phyloP scores from a whole-genome alignment of 2,329 filamentous ascomycete species.

The Cladosporium sp. region DNA sequence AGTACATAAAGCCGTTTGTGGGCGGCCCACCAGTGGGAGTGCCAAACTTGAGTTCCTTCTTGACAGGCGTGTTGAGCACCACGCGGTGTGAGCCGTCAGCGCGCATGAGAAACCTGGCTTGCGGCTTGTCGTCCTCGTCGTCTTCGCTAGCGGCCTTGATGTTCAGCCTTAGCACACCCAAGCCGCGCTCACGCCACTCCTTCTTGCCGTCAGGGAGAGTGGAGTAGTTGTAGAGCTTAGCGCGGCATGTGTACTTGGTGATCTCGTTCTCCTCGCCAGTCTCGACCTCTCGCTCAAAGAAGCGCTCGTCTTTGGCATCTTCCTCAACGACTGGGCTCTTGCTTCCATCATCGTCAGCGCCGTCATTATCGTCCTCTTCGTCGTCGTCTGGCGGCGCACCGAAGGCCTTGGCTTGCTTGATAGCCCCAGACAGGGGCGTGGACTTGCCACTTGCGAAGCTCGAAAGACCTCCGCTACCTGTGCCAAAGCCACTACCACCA shows the following conservation, averaged over 20 bases:
- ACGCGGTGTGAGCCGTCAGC: conserved; percentile 86
- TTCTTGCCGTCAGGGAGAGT: conserved; percentile 42
- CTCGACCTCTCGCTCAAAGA: conserved; percentile 63
- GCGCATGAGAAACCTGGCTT: conserved; percentile 77
- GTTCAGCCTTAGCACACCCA: conserved; percentile 82
- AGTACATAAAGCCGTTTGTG: conserved; percentile 64
- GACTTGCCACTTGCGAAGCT: conserved; percentile 58
- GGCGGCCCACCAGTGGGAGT: conserved; percentile 60
- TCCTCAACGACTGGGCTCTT: conserved; percentile 49
- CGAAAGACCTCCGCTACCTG: conserved; percentile 47
- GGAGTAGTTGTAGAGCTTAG: conserved; percentile 79
- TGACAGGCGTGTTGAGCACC: conserved; percentile 78
- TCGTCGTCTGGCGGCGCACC: conserved; percentile 68
- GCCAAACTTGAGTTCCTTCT: conserved; percentile 75
- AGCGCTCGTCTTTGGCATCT: conserved; percentile 61
- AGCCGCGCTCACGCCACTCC: conserved; percentile 86
- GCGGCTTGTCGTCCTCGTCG: conserved; percentile 44
- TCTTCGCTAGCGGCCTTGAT: conserved; percentile 58
- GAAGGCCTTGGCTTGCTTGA: conserved; percentile 64
- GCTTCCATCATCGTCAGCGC: conserved; percentile 41
- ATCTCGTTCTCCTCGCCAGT: conserved; percentile 83
- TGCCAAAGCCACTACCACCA: conserved; percentile 32
- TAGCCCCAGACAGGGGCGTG: conserved; percentile 45
- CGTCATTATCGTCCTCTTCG: conserved; percentile 48
- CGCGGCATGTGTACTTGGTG: conserved; percentile 69